These are phyloP conservation scores for Apocynum venetum DNA, from an alignment of 257 asterid species.

Conservation along the genomic window DNA sequence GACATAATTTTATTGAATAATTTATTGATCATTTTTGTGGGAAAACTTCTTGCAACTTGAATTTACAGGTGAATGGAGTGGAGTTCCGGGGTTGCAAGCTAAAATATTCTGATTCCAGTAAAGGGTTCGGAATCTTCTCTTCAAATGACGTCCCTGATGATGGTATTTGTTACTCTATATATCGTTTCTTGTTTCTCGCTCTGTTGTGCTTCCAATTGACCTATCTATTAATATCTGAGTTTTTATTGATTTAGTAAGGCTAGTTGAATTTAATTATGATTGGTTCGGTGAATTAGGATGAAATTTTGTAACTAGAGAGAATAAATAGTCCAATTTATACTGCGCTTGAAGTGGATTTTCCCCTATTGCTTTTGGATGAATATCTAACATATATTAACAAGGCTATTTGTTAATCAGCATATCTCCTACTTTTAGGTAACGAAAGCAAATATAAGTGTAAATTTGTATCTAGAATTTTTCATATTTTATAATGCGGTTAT, in stretches of 20 bases:
- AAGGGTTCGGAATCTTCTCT: conserved; percentile 76
- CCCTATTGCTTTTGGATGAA: background rate
- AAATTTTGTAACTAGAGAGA: background rate
- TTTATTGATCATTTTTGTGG: background rate
- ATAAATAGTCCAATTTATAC: background rate
- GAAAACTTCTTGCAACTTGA: background rate
- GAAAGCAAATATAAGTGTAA: background rate
- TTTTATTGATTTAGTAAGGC: background rate
- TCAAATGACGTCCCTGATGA: conserved; percentile 58
- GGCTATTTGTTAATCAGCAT: background rate
- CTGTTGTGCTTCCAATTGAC: too few relatives aligned
- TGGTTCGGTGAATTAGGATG: background rate
- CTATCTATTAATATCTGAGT: too few relatives aligned
- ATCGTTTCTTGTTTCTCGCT: background rate
- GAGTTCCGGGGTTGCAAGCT: conserved; percentile 68
- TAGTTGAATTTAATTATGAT: background rate
- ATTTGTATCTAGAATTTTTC: background rate
- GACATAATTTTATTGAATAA: background rate
- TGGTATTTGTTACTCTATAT: conserved; percentile 14
- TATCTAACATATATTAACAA: background rate
- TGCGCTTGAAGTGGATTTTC: background rate
- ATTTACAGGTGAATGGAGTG: conserved; percentile 67
- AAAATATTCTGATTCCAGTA: conserved; percentile 66
- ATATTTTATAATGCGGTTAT: background rate
- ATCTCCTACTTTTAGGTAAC: background rate